Base-by-base conservation (phyloP, 2,329 filamentous ascomycete species). In the Penicillium glabrum region DNA sequence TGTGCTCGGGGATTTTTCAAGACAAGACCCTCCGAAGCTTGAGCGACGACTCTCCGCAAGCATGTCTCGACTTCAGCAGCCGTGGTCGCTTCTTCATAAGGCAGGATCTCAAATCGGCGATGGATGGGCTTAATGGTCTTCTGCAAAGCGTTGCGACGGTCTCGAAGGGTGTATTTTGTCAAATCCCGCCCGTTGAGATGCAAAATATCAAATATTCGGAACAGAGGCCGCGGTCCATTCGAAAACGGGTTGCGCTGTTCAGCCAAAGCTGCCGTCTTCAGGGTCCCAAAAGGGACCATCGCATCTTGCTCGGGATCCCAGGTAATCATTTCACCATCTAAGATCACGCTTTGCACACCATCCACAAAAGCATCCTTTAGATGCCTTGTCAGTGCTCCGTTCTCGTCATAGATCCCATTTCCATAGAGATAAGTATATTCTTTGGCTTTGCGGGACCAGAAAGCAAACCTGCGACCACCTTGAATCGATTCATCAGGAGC, bases 241-340 rank as follows among this genome's bases (percentile, higher is more conserved):
- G 72, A 67, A 56, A 84, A 87, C 0, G 87, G 88, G 61, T 93
- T 91, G 59, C 86, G 85, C 68, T 93, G 88, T 67, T 93, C 90
- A 0, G 87, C 83, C 31, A 96, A 75, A 0, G 93, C 93, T 0
- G 93, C 93, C 1, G 91, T 93, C 75, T 99, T 99, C 48, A 99
- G 81, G 0, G 91, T 96, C 8, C 95, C 95, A 72, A 99, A 99
- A 0, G 89, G 86, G 16, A 96, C 89, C 51, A 95, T 89, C 54
- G 89, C 89, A 75, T 96, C 89, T 49, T 89, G 81, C 45, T 88
- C 86, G 59, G 92, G 90, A 69, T 98, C 91, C 95, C 95, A 99
- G 0, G 93, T 96, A 56, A 99, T 92, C 95, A 99, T 99, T 72
- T 99, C 95, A 10, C 95, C 95, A 67, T 99, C 95, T 0, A 99